These are phyloP conservation scores for Populus tremula DNA, from an alignment of 345 rosid genomes.

Conservation along the genomic window DNA sequence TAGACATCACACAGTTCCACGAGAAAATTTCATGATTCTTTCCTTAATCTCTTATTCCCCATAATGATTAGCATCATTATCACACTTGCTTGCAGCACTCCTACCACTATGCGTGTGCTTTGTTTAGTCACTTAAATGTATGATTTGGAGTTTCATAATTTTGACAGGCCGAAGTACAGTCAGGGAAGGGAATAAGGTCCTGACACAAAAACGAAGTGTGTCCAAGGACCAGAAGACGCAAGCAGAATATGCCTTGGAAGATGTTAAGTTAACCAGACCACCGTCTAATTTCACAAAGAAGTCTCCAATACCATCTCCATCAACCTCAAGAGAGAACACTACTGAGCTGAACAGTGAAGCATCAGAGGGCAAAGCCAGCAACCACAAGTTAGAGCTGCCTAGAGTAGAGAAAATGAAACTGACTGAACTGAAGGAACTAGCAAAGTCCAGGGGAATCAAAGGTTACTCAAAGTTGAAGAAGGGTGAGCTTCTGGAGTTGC, in stretches of 20 bases:
- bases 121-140: not conserved
- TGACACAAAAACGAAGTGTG: not conserved
- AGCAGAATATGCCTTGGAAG: not conserved
- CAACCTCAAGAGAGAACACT: conserved; percentile 26
- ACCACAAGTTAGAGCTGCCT: conserved; percentile 14
- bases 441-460: conserved; percentile 56
- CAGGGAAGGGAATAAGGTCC: not conserved
- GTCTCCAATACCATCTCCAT: conserved; percentile 36
- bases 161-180: conserved; percentile 10
- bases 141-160: not conserved
- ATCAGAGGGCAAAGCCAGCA: not conserved
- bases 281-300: conserved; percentile 45
- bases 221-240: conserved; percentile 4
- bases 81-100: not conserved
- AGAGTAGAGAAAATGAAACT: conserved; percentile 57
- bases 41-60: not conserved
- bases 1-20: not conserved
- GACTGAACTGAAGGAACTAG: conserved; percentile 59
- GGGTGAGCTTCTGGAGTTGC: conserved; percentile 43
- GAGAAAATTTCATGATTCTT: too few relatives aligned
- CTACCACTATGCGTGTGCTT: not conserved
- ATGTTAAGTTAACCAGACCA: conserved; percentile 32
- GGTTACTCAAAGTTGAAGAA: conserved; percentile 71
- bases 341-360: conserved; percentile 12
- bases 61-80: not conserved